These are phyloP conservation scores for Kazachstania martiniae DNA, from an alignment of 805 yeast species.

Conservation along the genomic window DNA sequence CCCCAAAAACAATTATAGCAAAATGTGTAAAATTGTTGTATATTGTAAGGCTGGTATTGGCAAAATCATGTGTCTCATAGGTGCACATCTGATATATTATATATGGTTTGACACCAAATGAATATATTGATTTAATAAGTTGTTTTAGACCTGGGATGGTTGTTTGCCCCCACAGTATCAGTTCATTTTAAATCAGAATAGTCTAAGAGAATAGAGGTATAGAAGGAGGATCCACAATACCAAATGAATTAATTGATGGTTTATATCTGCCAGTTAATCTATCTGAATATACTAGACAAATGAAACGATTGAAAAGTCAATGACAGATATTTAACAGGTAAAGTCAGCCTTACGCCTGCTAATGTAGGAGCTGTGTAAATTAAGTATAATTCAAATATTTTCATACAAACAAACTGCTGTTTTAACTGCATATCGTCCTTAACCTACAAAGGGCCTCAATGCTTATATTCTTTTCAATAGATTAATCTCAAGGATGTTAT, in stretches of 20 bases:
- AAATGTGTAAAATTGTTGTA: slow-evolving; percentile 93
- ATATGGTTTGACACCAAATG: slow-evolving; percentile 91
- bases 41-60: slow-evolving; percentile 98
- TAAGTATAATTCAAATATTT: too few species aligned
- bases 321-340: too few species aligned
- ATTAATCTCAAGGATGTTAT: too few species aligned
- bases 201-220: slow-evolving; percentile 89
- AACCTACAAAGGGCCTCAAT: too few species aligned
- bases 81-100: slow-evolving; percentile 93
- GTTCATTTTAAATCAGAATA: slow-evolving; percentile 90
- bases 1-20: slow-evolving; percentile 76
- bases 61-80: slow-evolving; percentile 92
- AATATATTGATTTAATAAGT: slow-evolving; percentile 91
- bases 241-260: slow-evolving; percentile 60
- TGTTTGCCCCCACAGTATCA: slow-evolving; percentile 98
- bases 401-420: too few species aligned
- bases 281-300: slow-evolving; percentile 48
- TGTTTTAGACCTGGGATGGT: slow-evolving; percentile 98
- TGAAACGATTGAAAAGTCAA: slow-evolving; percentile 24
- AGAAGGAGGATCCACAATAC: slow-evolving; percentile 68
- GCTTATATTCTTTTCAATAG: too few species aligned
- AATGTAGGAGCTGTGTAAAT: too few species aligned
- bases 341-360: too few species aligned
- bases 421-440: too few species aligned
- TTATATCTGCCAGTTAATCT: slow-evolving; percentile 48